Percentiles rank a stretch among this genome's conserved stretches.
Evolutionary conservation across 768 basidiomycete species (phyloP).

Genomic region (Tricholoma saponaceum): DNA sequence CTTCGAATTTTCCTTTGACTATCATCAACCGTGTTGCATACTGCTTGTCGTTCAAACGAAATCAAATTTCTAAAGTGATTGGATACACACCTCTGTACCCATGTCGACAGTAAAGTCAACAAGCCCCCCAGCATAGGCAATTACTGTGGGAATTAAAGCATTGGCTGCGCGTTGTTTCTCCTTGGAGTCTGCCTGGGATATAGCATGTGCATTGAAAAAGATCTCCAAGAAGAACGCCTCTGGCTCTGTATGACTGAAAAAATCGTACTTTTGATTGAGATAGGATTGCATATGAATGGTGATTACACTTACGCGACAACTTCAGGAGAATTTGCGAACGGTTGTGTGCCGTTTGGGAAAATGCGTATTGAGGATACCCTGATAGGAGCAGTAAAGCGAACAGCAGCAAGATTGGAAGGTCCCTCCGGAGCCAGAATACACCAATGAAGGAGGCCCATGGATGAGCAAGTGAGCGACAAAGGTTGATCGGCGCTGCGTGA

Average conservation of each 20-base stretch:
- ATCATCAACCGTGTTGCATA: constrained; percentile 78
- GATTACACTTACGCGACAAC: constrained; percentile 51
- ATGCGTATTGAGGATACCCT: constrained; percentile 65
- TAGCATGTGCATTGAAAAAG: constrained; percentile 68
- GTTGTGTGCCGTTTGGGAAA: constrained; percentile 61
- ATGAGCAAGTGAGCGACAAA: background rate
- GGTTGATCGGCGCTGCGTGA: too few species aligned
- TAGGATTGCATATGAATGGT: background rate
- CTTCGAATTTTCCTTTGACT: constrained; percentile 68
- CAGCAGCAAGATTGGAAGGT: constrained; percentile 56
- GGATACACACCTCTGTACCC: constrained; percentile 55
- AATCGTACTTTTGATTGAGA: constrained; percentile 5
- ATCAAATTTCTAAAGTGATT: background rate
- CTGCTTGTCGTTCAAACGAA: constrained; percentile 26
- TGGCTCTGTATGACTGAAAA: constrained; percentile 61
- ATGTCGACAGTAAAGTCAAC: constrained; percentile 67
- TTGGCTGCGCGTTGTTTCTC: constrained; percentile 65
- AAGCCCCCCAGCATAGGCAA: constrained; percentile 68
- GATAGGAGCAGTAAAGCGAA: constrained; percentile 68
- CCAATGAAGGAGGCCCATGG: constrained; percentile 63
- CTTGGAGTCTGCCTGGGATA: constrained; percentile 38
- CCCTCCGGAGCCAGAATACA: constrained; percentile 57
- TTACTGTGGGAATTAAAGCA: constrained; percentile 64
- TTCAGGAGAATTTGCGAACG: constrained; percentile 58
- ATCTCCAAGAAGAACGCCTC: constrained; percentile 70